Percentiles rank a stretch among this genome's conserved stretches.
phyloP scores from a whole-genome alignment of 2,329 filamentous ascomycete genomes.

The Lachnellula suecica region DNA sequence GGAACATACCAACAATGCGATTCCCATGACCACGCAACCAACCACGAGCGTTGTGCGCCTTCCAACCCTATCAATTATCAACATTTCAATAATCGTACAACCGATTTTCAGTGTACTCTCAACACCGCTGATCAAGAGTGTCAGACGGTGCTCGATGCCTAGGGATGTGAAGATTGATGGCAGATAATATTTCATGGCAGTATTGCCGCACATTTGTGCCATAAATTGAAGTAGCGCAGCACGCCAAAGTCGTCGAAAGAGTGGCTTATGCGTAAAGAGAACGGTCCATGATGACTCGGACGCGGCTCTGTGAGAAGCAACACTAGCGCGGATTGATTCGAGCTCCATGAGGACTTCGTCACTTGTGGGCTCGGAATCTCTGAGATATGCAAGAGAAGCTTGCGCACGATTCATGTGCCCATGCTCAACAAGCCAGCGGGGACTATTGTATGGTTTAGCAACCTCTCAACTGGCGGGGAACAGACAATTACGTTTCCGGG shows the following conservation, averaged over 20 bases:
- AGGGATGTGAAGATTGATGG: conserved; percentile 52
- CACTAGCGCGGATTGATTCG: conserved; percentile 43
- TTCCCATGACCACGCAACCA: conserved; percentile 51
- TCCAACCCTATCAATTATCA: conserved; percentile 54
- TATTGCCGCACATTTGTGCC: conserved; percentile 59
- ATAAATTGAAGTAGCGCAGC: conserved; percentile 58
- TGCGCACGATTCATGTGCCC: conserved; percentile 43
- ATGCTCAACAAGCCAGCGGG: conserved; percentile 58
- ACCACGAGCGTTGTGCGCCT: conserved; percentile 47
- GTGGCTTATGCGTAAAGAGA: conserved; percentile 46
- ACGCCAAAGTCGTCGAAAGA: conserved; percentile 55
- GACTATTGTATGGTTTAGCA: conserved; percentile 34
- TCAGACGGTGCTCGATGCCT: conserved; percentile 46
- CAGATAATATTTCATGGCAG: conserved; percentile 61
- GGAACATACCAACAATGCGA: conserved; percentile 48
- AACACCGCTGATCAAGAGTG: conserved; percentile 53
- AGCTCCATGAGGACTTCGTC: conserved; percentile 40
- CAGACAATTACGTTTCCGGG: conserved; percentile 49
- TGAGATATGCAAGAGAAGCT: conserved; percentile 46
- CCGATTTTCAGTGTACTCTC: conserved; percentile 58
- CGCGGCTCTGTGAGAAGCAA: conserved; percentile 42
- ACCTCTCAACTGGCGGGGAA: not conserved
- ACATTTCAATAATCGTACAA: conserved; percentile 55
- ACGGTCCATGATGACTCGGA: conserved; percentile 21
- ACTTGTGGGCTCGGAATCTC: conserved; percentile 39